Evolutionary conservation across 116 monocot genomes (phyloP).

Genomic region (Iris pallida): DNA sequence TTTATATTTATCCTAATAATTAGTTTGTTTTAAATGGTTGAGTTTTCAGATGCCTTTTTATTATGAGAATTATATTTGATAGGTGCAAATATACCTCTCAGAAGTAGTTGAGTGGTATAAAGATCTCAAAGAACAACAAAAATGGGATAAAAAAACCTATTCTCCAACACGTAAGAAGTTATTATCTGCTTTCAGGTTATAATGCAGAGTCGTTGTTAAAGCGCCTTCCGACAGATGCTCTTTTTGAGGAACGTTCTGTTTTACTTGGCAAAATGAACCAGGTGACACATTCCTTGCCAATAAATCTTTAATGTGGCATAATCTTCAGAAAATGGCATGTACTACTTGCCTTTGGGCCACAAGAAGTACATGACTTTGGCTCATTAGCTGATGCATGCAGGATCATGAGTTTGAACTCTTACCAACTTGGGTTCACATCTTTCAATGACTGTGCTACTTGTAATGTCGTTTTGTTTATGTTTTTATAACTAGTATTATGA

Average conservation of each 20-base stretch:
- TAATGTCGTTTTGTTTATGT: not conserved
- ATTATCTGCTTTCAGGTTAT: slow-evolving; percentile 65
- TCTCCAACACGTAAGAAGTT: slow-evolving; percentile 79
- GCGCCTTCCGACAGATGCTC: slow-evolving; percentile 74
- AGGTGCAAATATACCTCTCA: slow-evolving; percentile 99
- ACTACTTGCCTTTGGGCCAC: no score
- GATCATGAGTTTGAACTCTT: no score
- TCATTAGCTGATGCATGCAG: no score
- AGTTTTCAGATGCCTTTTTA: slow-evolving; percentile 3
- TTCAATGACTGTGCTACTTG: not conserved
- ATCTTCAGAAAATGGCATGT: no score
- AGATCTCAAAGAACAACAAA: slow-evolving; percentile 66
- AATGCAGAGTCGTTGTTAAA: slow-evolving; percentile 68
- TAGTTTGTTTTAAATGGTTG: slow-evolving; percentile 1
- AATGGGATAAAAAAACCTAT: slow-evolving; percentile 81
- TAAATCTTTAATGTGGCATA: not conserved
- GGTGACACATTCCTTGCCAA: slow-evolving; percentile 29
- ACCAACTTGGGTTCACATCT: no score
- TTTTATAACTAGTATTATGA: not conserved
- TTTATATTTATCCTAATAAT: slow-evolving; percentile 3
- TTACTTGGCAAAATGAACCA: slow-evolving; percentile 92
- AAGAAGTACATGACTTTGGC: no score
- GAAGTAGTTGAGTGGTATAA: slow-evolving; percentile 94
- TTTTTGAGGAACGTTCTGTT: slow-evolving; percentile 91
- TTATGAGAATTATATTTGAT: slow-evolving; percentile 13